phyloP scores from a whole-genome alignment of 352 stramenopile genomes.

The Phytophthora uliginosa region DNA sequence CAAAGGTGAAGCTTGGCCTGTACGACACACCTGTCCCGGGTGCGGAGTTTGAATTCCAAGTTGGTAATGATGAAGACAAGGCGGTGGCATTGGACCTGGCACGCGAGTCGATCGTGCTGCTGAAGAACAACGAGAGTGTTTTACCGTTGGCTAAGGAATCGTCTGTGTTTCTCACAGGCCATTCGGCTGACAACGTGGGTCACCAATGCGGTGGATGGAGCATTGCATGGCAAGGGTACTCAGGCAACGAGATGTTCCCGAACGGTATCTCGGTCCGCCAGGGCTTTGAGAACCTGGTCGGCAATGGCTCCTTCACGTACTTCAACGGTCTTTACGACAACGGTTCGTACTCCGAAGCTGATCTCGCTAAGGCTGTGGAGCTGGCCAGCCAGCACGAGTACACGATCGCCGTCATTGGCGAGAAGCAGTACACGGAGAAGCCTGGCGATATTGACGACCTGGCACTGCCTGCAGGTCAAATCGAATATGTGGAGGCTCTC shows the following conservation, averaged over 20 bases:
- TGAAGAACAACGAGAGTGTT: conserved; percentile 75
- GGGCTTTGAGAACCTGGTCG: conserved; percentile 49
- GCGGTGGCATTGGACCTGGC: conserved; percentile 62
- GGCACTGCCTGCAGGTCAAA: conserved; percentile 64
- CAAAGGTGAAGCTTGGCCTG: conserved; percentile 74
- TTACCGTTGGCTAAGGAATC: conserved; percentile 49
- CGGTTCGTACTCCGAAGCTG: conserved; percentile 50
- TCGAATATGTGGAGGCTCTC: conserved; percentile 80
- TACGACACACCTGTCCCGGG: conserved; percentile 68
- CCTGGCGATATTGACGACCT: conserved; percentile 85
- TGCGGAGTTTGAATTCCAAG: not conserved
- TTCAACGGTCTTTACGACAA: conserved; percentile 70
- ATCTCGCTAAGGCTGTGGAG: conserved; percentile 58
- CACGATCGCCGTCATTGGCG: conserved; percentile 80
- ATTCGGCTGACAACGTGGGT: conserved; percentile 65
- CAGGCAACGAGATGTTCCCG: conserved; percentile 63
- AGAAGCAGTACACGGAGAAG: conserved; percentile 85
- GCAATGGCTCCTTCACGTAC: conserved; percentile 38
- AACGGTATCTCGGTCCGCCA: conserved; percentile 63
- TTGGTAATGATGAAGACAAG: conserved; percentile 11
- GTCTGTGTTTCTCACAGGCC: conserved; percentile 68
- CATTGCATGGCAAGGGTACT: conserved; percentile 83
- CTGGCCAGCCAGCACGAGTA: conserved; percentile 56
- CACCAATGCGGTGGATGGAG: conserved; percentile 81
- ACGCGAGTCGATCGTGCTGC: conserved; percentile 77